Evolutionary conservation across 768 basidiomycete genomes (phyloP), one percentile per base, ranked within the genome.

Genomic region (Russula compacta): DNA sequence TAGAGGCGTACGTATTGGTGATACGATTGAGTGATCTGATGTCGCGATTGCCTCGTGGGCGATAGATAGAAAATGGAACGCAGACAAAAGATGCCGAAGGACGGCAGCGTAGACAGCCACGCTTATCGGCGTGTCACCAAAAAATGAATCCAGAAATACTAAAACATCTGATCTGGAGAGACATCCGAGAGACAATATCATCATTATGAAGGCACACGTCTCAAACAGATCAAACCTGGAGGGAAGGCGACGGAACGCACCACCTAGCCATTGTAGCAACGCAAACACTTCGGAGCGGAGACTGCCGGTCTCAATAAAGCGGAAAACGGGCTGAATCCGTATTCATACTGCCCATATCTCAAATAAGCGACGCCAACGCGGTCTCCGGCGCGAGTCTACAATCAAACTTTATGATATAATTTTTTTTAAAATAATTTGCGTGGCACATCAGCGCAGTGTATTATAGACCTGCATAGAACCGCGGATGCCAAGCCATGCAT

Each of bases 1-100:
- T n/a, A n/a, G 6, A 19, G 24, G 2, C 24, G 24, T 29, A 42
- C 11, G 6, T 42, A 32, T 42, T 55, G 19, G 19, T 48, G 53
- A 53, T 44, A 52, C 15, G 43, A 51, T 36, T 32, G 56, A 35
- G 49, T 44, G 55, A 63, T 63, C 46, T 43, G 52, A 63, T 53
- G 44, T 58, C 46, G 39, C 61, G 61, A 58, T 63, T 58, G 56
- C 61, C 61, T 9, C 61, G 47, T 58, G 57, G 53, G 38, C 9
- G 61, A 63, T 58, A 63, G 61, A 63, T 63, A 63, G 61, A 63
- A 58, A 58, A 58, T 47, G 56, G 56, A 58, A 58, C 12, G 21
- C 2, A 12, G 51, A 58, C 29, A 46, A 62, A 56, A 53, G 46
- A 24, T 51, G 55, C 43, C 55, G 43, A 40, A 10, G 3, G 36